These are phyloP conservation scores for Cardamine occulta DNA, from an alignment of 345 rosid genomes.

Conservation along the genomic window DNA sequence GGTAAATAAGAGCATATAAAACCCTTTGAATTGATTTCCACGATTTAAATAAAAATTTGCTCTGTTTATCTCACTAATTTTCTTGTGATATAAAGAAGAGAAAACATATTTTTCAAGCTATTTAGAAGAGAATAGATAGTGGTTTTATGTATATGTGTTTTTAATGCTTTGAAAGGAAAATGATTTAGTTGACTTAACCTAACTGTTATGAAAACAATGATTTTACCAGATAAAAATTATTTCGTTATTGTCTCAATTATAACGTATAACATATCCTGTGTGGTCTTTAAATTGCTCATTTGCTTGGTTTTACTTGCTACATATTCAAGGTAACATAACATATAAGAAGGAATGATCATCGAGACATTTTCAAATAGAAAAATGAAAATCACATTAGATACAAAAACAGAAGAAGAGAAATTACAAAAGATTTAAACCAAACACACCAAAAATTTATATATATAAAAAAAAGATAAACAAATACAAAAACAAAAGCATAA, in stretches of 20 bases:
- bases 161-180: background rate
- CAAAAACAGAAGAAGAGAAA: background rate
- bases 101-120: background rate
- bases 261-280: background rate
- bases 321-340: background rate
- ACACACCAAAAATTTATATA: background rate
- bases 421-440: background rate
- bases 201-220: background rate
- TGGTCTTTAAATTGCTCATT: background rate
- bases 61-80: background rate
- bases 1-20: too few relatives aligned
- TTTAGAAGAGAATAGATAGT: background rate
- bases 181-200: background rate
- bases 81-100: conserved; percentile 4
- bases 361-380: background rate
- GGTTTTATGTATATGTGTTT: too few relatives aligned
- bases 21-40: too few relatives aligned
- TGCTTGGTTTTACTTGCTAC: background rate
- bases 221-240: background rate
- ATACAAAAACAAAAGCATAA: background rate
- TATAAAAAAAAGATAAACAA: too few relatives aligned
- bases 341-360: conserved; percentile 1
- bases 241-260: background rate
- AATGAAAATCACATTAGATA: background rate
- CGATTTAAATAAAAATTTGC: background rate